Base-by-base conservation (phyloP, 371 early-diverging fungal species). In the Fennellomyces sp. region DNA sequence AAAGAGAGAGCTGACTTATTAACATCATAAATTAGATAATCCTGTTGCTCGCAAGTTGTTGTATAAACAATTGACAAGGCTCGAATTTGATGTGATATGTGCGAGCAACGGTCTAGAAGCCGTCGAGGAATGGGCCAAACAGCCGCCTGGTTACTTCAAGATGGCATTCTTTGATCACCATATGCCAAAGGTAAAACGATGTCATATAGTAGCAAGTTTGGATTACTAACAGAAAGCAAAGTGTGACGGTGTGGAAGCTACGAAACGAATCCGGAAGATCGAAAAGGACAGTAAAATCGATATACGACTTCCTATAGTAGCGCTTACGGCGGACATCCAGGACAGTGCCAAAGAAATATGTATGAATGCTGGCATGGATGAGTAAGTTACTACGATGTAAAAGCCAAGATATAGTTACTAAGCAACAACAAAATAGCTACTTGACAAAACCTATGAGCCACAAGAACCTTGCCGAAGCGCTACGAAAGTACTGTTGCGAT, bases 141-240 rank as follows among this genome's bases (percentile, higher is more conserved):
- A 67, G 19, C 70, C 72, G 1, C 52, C 50, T 3, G 63, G 70
- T 0, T 69, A 69, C 45, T 78, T 75, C 53, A 55, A 47, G 10
- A 73, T 78, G 70, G 76, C 62, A 1, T 73, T 78, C 27, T 76
- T 78, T 63, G 79, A 78, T 60, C 79, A 78, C 53, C 79, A 78
- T 56, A 78, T 78, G 79, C 79, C 79, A 29, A 69, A 36, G 39
- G 55, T 54, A 31, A 25, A 19, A 11, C n/a, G n/a, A n/a, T n/a
- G n/a, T n/a, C n/a, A n/a, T n/a, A n/a, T n/a, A n/a, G n/a, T n/a
- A n/a, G n/a, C n/a, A n/a, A n/a, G n/a, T n/a, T 49, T 49, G 15
- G 19, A 21, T 49, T 26, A n/a, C n/a, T n/a, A n/a, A n/a, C n/a
- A n/a, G n/a, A n/a, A 39, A 11, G 17, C 17, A 31, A 6, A 73